Conservation (phyloP, 768 basidiomycete species). For the Phylloporus sp. region DNA sequence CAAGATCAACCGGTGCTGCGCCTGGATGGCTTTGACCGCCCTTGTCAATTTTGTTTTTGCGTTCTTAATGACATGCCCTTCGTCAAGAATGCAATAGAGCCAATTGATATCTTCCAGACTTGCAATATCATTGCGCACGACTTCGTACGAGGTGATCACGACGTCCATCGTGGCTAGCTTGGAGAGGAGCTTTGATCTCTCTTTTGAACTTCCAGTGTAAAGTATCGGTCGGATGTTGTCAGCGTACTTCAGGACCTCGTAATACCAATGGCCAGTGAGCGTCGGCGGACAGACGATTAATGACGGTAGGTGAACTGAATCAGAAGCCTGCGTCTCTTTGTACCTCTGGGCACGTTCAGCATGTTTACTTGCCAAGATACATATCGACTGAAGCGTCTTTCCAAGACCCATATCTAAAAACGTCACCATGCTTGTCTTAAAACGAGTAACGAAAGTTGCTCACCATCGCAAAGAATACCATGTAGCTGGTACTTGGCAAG, state of each 20-base stretch:
- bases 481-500: conserved; percentile 96
- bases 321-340: conserved; percentile 61
- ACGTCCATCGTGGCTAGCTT: conserved; percentile 73
- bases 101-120: conserved; percentile 71
- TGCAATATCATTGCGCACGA: conserved; percentile 88
- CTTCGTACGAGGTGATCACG: conserved; percentile 97
- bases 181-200: conserved; percentile 64
- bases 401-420: conserved; percentile 93
- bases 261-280: conserved; percentile 97
- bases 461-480: conserved; percentile 96
- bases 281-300: conserved; percentile 96
- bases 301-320: conserved; percentile 84
- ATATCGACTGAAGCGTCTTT: conserved; percentile 96
- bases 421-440: background rate
- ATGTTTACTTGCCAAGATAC: conserved; percentile 92
- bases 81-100: conserved; percentile 96
- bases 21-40: conserved; percentile 85
- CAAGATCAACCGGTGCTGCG: conserved; percentile 89
- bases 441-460: conserved; percentile 16
- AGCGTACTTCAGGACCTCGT: conserved; percentile 91
- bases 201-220: conserved; percentile 84
- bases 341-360: conserved; percentile 73
- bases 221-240: conserved; percentile 79
- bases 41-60: conserved; percentile 97
- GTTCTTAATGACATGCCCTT: conserved; percentile 99